These are phyloP conservation scores for Trichoderma asperelloides DNA, from an alignment of 495 filamentous ascomycete genomes.

Conservation along the genomic window DNA sequence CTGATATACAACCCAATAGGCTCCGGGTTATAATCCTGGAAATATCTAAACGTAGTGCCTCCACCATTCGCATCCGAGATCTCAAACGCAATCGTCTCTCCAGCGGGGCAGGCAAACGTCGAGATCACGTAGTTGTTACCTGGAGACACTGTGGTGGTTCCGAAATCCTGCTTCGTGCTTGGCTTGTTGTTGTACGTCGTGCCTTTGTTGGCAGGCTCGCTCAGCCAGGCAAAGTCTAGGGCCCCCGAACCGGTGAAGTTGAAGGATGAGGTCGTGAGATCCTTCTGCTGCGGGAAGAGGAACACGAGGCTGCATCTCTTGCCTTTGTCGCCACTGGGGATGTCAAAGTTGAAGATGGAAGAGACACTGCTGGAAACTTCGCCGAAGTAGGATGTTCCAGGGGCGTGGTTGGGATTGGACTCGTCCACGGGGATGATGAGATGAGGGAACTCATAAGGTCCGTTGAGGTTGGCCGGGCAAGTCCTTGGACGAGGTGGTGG, in stretches of 20 bases:
- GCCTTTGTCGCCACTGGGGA: constrained; percentile 41
- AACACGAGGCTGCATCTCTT: constrained; percentile 60
- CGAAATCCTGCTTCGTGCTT: constrained; percentile 35
- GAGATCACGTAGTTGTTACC: constrained; percentile 49
- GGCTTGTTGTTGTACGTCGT: constrained; percentile 47
- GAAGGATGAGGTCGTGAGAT: constrained; percentile 48
- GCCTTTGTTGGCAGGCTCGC: constrained; percentile 22
- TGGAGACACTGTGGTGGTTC: constrained; percentile 38
- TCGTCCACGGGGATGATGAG: constrained; percentile 59
- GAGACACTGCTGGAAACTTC: constrained; percentile 46
- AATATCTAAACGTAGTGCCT: constrained; percentile 49
- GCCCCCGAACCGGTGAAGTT: constrained; percentile 50
- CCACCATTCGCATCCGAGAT: constrained; percentile 29
- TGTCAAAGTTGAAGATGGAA: constrained; percentile 62
- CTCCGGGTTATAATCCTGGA: constrained; percentile 52
- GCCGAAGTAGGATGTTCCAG: constrained; percentile 47
- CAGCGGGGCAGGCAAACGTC: constrained; percentile 48
- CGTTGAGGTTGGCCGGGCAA: constrained; percentile 27
- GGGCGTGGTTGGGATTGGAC: constrained; percentile 38
- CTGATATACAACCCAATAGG: constrained; percentile 58
- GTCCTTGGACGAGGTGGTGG: constrained; percentile 8
- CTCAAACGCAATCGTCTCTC: constrained; percentile 40
- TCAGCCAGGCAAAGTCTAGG: constrained; percentile 43
- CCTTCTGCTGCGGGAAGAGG: constrained; percentile 46
- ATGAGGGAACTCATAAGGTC: constrained; percentile 52